Percentiles rank a stretch among this genome's conserved stretches.
Evolutionary conservation across 1,139 yeast genomes (phyloP).

Genomic region (Debaryomycetaceae sp.): DNA sequence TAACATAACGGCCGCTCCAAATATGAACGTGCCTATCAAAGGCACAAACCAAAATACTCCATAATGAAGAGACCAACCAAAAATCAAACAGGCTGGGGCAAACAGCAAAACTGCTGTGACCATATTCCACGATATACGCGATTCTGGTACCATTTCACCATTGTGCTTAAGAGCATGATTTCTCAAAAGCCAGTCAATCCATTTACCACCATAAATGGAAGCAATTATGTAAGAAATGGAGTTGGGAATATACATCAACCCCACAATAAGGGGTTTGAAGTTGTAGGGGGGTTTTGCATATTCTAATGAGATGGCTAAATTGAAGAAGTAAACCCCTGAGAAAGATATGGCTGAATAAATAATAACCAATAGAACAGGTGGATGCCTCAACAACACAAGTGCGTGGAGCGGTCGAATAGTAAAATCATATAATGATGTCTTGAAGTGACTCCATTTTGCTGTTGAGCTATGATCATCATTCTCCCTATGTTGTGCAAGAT

Average conservation of each 20-base stretch:
- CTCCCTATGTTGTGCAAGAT: slow-evolving; percentile 8
- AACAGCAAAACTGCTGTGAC: slow-evolving; percentile 58
- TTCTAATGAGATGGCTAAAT: slow-evolving; percentile 65
- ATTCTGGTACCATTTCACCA: slow-evolving; percentile 71
- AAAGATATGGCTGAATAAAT: slow-evolving; percentile 65
- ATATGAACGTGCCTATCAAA: slow-evolving; percentile 72
- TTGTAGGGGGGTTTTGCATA: slow-evolving; percentile 67
- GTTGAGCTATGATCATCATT: slow-evolving; percentile 3
- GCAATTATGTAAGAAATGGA: slow-evolving; percentile 75
- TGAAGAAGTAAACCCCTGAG: slow-evolving; percentile 67
- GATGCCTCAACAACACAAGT: slow-evolving; percentile 54
- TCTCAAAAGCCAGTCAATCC: slow-evolving; percentile 64
- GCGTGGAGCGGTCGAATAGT: slow-evolving; percentile 47
- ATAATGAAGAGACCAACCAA: slow-evolving; percentile 77
- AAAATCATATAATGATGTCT: slow-evolving; percentile 35
- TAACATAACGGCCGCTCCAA: slow-evolving; percentile 83
- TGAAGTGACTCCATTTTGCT: slow-evolving; percentile 13
- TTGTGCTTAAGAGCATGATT: slow-evolving; percentile 54
- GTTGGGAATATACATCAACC: slow-evolving; percentile 78
- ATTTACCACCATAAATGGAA: slow-evolving; percentile 71
- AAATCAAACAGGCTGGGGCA: slow-evolving; percentile 66
- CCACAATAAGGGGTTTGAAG: slow-evolving; percentile 62
- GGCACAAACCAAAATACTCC: slow-evolving; percentile 73
- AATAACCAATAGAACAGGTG: slow-evolving; percentile 69
- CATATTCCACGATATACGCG: slow-evolving; percentile 74